phyloP scores from a whole-genome alignment of 768 basidiomycete species.

The Pleurotus ostreatus region DNA sequence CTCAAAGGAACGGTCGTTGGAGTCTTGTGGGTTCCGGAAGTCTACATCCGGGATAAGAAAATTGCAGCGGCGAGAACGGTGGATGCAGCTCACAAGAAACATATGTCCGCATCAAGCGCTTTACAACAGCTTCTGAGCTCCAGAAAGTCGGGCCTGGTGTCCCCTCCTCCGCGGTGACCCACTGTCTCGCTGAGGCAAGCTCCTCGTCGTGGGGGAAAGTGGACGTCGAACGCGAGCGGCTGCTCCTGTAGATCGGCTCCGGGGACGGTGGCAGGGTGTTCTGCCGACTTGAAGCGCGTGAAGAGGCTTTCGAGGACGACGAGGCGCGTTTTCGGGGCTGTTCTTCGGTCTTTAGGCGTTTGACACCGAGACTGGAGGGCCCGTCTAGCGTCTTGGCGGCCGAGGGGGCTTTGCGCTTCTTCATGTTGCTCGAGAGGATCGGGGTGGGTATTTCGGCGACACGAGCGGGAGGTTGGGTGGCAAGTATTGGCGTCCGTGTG shows the following conservation, averaged over 20 bases:
- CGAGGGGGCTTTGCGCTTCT: constrained; percentile 33
- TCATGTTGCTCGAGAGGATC: constrained; percentile 18
- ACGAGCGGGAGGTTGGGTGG: constrained; percentile 14
- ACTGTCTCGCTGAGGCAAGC: constrained; percentile 38
- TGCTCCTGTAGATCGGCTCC: constrained; percentile 53
- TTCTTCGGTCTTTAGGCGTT: constrained; percentile 36
- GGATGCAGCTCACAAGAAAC: constrained; percentile 52
- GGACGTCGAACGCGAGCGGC: constrained; percentile 66
- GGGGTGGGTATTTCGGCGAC: constrained; percentile 25
- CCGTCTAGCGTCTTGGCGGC: constrained; percentile 7
- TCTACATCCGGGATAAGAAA: constrained; percentile 35
- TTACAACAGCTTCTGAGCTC: constrained; percentile 65
- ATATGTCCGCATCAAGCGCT: constrained; percentile 59
- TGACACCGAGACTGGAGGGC: constrained; percentile 21
- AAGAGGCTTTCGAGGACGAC: constrained; percentile 29
- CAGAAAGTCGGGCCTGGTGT: constrained; percentile 46
- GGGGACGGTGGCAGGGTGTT: constrained; percentile 38
- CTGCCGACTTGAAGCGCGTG: constrained; percentile 42
- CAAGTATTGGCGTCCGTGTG: constrained; percentile 13
- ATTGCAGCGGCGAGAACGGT: constrained; percentile 8
- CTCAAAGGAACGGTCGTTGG: constrained; percentile 59
- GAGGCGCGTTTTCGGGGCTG: constrained; percentile 28
- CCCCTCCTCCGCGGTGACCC: constrained; percentile 50
- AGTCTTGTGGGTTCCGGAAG: constrained; percentile 65
- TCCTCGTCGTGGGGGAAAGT: constrained; percentile 39